A percentile compares a stretch with the other conserved stretches of the same genome.
Conservation (phyloP, 2,329 filamentous ascomycete genomes). For the Aspergillus nomiae region DNA sequence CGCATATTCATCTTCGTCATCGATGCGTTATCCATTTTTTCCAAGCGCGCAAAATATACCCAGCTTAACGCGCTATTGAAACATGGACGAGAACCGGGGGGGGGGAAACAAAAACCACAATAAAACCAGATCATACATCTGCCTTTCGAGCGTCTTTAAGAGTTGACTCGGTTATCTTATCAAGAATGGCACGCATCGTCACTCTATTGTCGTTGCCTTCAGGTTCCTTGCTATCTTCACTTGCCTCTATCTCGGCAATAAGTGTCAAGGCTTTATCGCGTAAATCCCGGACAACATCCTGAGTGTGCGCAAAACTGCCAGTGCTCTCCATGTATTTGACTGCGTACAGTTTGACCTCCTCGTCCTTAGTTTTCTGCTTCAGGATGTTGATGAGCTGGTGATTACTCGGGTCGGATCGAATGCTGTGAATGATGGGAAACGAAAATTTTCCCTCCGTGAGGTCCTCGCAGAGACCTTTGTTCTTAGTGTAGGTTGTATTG, state of each 20-base stretch:
- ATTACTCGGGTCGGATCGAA: constrained; percentile 62
- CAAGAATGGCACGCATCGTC: constrained; percentile 67
- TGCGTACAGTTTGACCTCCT: constrained; percentile 88
- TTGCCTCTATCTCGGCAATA: constrained; percentile 65
- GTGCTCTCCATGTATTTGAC: constrained; percentile 87
- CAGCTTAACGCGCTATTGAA: background rate
- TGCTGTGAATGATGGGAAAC: constrained; percentile 92
- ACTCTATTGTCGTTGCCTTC: constrained; percentile 57
- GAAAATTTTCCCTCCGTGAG: constrained; percentile 96
- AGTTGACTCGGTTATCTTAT: constrained; percentile 60
- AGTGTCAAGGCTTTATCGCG: constrained; percentile 64
- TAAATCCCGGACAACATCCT: constrained; percentile 65
- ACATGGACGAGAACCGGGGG: background rate
- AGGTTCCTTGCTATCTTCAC: constrained; percentile 16
- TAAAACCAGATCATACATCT: background rate
- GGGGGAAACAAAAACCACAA: background rate
- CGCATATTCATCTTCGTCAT: background rate
- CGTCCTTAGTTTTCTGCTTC: constrained; percentile 82
- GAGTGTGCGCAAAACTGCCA: constrained; percentile 85
- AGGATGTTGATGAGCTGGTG: constrained; percentile 86
- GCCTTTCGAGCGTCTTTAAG: constrained; percentile 27
- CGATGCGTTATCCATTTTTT: background rate
- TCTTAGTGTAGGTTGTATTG: constrained; percentile 70
- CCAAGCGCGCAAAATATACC: background rate
- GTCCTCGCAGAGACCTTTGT: constrained; percentile 95